Evolutionary conservation across 331 rosid genomes (phyloP).

Genomic region (Arachis monticola): DNA sequence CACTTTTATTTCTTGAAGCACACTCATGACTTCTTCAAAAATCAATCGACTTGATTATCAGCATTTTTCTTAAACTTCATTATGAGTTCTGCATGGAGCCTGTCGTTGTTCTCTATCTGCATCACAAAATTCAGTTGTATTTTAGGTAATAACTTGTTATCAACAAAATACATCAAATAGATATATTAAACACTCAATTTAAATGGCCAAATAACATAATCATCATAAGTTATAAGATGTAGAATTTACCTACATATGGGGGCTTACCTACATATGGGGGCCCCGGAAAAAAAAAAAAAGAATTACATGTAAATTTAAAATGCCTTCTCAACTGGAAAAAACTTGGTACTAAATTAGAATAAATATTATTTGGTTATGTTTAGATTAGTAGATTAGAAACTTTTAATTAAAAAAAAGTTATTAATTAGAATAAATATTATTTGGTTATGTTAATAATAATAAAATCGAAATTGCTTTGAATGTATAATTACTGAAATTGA

Average conservation of each 20-base stretch:
- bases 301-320: constrained; percentile 27
- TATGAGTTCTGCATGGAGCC: constrained; percentile 82
- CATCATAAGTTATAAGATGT: constrained; percentile 4
- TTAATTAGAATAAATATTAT: no score
- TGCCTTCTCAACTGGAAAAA: neutral
- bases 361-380: no score
- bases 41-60: constrained; percentile 80
- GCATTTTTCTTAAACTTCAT: constrained; percentile 78
- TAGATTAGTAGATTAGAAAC: no score
- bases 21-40: constrained; percentile 46
- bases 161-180: constrained; percentile 36
- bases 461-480: no score
- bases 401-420: no score
- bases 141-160: neutral
- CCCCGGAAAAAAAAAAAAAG: neutral
- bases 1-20: constrained; percentile 2
- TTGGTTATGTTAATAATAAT: no score
- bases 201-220: constrained; percentile 15
- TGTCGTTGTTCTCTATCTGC: constrained; percentile 87
- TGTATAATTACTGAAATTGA: no score
- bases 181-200: neutral
- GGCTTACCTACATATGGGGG: constrained; percentile 34
- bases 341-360: neutral
- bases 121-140: constrained; percentile 22
- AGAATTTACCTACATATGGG: constrained; percentile 43